These are phyloP conservation scores for Amoebophrya sp. DNA, from an alignment of 169 alveolate genomes.

Conservation along the genomic window DNA sequence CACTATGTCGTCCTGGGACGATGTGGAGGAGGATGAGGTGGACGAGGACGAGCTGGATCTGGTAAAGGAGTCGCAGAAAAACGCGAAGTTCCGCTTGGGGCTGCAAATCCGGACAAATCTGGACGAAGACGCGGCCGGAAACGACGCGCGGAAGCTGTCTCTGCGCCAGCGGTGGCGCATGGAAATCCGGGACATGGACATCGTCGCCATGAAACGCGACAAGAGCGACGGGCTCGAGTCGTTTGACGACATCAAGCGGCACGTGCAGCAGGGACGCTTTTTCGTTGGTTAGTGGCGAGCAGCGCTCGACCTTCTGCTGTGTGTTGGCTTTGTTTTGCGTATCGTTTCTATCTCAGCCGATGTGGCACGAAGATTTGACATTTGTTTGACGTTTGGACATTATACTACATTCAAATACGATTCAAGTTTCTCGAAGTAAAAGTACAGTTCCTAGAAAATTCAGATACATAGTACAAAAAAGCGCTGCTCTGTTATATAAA, in stretches of 20 bases:
- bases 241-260: background rate
- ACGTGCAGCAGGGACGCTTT: background rate
- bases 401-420: too few relatives aligned
- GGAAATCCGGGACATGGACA: slow-evolving; percentile 4
- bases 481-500: too few relatives aligned
- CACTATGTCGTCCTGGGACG: background rate
- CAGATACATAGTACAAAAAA: too few relatives aligned
- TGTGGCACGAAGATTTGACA: too few relatives aligned
- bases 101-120: background rate
- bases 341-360: too few relatives aligned
- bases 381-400: too few relatives aligned
- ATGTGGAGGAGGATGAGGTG: background rate
- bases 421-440: too few relatives aligned
- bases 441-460: too few relatives aligned
- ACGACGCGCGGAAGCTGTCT: background rate
- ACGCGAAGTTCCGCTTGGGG: background rate
- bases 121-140: background rate
- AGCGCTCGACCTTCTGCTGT: too few relatives aligned
- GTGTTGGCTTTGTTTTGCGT: too few relatives aligned
- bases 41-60: background rate
- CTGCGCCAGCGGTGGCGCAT: slow-evolving; percentile 16
- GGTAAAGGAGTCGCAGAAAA: background rate
- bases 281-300: slow-evolving; percentile 1
- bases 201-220: slow-evolving; percentile 20
- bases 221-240: background rate